Conservation (phyloP, 2,329 filamentous ascomycete species). For the Stagonosporopsis rhizophila region DNA sequence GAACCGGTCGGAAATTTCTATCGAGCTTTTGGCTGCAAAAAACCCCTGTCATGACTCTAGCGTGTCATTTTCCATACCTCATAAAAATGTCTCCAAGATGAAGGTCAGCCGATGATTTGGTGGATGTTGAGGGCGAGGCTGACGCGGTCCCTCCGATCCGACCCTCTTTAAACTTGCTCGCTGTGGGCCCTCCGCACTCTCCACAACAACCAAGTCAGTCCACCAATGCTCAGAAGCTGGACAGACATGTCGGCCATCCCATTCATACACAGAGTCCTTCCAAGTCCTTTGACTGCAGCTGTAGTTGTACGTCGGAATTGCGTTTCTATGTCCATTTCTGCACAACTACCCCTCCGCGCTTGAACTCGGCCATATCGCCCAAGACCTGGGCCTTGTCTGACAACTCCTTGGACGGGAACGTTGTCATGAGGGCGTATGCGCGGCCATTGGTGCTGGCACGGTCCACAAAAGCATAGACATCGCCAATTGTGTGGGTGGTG, state of each 20-base stretch:
- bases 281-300: neutral
- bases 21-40: neutral
- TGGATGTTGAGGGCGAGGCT: constrained; percentile 5
- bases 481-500: constrained; percentile 76
- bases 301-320: neutral
- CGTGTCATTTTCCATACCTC: neutral
- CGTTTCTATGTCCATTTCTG: constrained; percentile 59
- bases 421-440: constrained; percentile 79
- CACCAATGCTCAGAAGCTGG: neutral
- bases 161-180: constrained; percentile 9
- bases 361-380: constrained; percentile 58
- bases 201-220: neutral
- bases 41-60: neutral
- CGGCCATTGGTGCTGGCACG: constrained; percentile 68
- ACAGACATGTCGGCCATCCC: neutral
- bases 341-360: constrained; percentile 62
- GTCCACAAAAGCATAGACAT: constrained; percentile 77
- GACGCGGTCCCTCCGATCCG: constrained; percentile 10
- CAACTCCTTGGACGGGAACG: constrained; percentile 83
- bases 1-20: neutral
- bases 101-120: constrained; percentile 5
- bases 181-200: constrained; percentile 9
- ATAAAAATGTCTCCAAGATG: neutral
- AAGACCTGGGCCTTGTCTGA: constrained; percentile 65
- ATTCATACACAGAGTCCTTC: neutral